Conservation (phyloP, 2,329 filamentous ascomycete species). For the Aspergillus transmontanensis region DNA sequence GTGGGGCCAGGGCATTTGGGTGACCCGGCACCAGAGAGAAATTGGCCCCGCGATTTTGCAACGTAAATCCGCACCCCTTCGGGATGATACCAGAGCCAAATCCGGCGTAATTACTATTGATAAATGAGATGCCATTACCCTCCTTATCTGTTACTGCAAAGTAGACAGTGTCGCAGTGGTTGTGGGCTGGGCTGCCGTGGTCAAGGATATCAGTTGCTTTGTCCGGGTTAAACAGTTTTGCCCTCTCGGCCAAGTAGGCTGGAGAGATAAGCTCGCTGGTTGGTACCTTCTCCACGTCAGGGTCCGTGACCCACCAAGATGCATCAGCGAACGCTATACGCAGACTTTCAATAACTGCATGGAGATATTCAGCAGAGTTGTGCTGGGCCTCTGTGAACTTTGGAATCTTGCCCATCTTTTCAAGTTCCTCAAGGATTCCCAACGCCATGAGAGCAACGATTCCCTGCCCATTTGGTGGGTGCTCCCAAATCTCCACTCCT, state of each 20-base stretch:
- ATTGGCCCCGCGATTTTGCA: constrained; percentile 90
- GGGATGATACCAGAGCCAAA: constrained; percentile 87
- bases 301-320: constrained; percentile 87
- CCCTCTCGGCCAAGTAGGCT: constrained; percentile 73
- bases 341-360: constrained; percentile 84
- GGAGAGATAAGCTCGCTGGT: constrained; percentile 68
- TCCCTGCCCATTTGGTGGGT: constrained; percentile 94
- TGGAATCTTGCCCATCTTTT: constrained; percentile 73
- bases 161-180: constrained; percentile 91
- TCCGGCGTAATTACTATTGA: constrained; percentile 90
- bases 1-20: constrained; percentile 77
- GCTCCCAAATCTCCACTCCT: constrained; percentile 85
- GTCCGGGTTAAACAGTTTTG: constrained; percentile 61
- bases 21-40: constrained; percentile 72
- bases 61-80: constrained; percentile 81
- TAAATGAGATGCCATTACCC: constrained; percentile 93
- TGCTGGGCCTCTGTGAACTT: constrained; percentile 71
- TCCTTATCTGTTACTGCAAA: constrained; percentile 78
- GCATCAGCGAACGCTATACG: constrained; percentile 89
- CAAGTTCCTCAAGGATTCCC: constrained; percentile 85
- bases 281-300: constrained; percentile 71
- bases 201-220: constrained; percentile 56
- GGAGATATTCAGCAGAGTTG: constrained; percentile 79
- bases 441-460: constrained; percentile 93
- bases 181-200: constrained; percentile 82